Conservation (phyloP, 345 rosid genomes). For the Theobroma cacao region DNA sequence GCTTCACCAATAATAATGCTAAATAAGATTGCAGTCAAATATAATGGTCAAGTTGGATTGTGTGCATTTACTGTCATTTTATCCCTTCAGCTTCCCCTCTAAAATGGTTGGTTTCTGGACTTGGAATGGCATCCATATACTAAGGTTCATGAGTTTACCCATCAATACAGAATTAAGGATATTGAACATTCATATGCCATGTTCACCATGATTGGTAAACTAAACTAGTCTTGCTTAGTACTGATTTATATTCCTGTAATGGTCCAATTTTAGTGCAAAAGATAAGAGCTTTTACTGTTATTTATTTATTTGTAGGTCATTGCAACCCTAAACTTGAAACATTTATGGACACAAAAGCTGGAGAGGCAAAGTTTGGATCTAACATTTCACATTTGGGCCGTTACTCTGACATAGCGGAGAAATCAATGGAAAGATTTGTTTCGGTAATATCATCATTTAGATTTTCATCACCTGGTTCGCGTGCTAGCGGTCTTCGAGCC, state of each 20-base stretch:
- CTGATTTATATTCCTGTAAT: constrained; percentile 2
- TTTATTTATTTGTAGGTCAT: constrained; percentile 18
- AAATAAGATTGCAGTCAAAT: neutral
- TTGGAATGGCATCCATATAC: neutral
- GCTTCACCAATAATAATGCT: neutral
- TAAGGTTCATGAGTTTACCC: neutral
- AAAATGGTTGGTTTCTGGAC: neutral
- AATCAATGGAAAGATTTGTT: constrained; percentile 74
- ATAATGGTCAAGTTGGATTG: neutral
- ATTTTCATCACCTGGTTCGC: constrained; percentile 64
- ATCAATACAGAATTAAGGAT: neutral
- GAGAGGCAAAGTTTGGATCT: constrained; percentile 63
- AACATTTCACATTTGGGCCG: constrained; percentile 65
- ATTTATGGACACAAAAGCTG: constrained; percentile 19
- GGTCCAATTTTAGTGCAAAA: neutral
- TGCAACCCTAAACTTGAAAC: constrained; percentile 31
- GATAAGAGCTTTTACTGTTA: neutral
- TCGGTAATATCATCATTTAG: constrained; percentile 68
- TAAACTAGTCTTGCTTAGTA: neutral
- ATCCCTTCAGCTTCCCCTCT: neutral
- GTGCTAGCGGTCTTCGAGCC: constrained; percentile 93
- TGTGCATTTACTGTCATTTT: neutral
- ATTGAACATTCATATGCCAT: neutral
- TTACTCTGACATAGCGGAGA: constrained; percentile 80
- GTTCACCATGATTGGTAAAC: neutral